Conservation (phyloP, 2,329 filamentous ascomycete species). For the Aspergillus novofumigatus region DNA sequence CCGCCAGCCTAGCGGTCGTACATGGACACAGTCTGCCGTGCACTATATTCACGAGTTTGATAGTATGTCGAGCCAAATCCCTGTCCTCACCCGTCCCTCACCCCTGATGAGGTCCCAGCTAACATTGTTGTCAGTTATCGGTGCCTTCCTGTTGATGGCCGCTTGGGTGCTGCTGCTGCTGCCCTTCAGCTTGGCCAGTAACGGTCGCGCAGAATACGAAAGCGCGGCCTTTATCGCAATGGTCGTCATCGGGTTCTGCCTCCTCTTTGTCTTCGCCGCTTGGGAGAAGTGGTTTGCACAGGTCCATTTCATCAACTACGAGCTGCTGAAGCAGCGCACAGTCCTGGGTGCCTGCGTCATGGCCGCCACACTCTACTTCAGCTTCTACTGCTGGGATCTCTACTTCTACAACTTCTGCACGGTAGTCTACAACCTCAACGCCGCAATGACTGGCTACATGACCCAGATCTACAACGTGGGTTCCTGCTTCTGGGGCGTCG, state of each 20-base stretch:
- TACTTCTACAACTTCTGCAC: slow-evolving; percentile 54
- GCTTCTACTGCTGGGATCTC: slow-evolving; percentile 51
- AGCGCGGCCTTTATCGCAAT: slow-evolving; percentile 49
- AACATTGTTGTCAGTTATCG: slow-evolving; percentile 41
- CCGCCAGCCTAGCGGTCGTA: slow-evolving; percentile 44
- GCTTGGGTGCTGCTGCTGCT: slow-evolving; percentile 63
- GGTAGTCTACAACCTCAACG: slow-evolving; percentile 47
- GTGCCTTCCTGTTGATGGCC: slow-evolving; percentile 56
- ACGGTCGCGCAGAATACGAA: slow-evolving; percentile 39
- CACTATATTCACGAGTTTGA: slow-evolving; percentile 62
- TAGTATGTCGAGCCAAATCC: slow-evolving; percentile 38
- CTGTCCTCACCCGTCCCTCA: slow-evolving; percentile 45
- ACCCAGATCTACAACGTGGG: slow-evolving; percentile 52
- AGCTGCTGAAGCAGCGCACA: slow-evolving; percentile 48
- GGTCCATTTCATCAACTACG: slow-evolving; percentile 52
- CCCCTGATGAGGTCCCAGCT: slow-evolving; percentile 31
- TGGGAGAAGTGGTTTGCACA: slow-evolving; percentile 54
- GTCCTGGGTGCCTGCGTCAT: slow-evolving; percentile 51
- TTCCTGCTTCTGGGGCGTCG: slow-evolving; percentile 48
- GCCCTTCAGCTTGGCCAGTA: slow-evolving; percentile 56
- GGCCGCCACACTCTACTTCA: slow-evolving; percentile 46
- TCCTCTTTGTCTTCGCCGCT: slow-evolving; percentile 51
- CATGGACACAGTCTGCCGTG: slow-evolving; percentile 43
- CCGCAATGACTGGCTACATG: slow-evolving; percentile 45
- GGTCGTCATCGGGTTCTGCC: slow-evolving; percentile 50